Conservation (phyloP, 352 stramenopile genomes). For the Pythium sukuiense region DNA sequence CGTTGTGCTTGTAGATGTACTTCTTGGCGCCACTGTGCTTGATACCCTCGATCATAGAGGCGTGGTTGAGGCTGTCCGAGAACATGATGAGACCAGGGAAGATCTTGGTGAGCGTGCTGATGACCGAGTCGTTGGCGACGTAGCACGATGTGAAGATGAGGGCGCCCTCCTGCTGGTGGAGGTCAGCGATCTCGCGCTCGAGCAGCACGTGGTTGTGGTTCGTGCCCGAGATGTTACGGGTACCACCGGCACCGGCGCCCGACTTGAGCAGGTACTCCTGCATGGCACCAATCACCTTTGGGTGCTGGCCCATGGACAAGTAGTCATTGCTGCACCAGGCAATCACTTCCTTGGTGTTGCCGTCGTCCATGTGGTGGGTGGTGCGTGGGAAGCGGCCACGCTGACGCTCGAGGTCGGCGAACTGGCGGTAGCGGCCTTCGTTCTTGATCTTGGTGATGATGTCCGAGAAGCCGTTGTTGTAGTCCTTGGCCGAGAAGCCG, state of each 20-base stretch:
- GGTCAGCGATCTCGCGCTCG: constrained; percentile 78
- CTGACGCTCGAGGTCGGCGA: constrained; percentile 87
- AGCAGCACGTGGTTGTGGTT: constrained; percentile 91
- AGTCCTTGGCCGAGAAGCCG: constrained; percentile 56
- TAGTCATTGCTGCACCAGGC: constrained; percentile 92
- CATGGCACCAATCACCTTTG: constrained; percentile 84
- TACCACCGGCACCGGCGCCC: constrained; percentile 80
- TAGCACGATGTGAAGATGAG: constrained; percentile 91
- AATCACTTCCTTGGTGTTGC: constrained; percentile 81
- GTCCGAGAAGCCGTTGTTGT: constrained; percentile 70
- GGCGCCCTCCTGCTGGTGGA: constrained; percentile 85
- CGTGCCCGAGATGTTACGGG: constrained; percentile 90
- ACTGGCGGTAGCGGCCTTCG: constrained; percentile 87
- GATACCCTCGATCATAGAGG: constrained; percentile 88
- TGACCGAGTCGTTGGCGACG: constrained; percentile 90
- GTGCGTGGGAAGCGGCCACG: constrained; percentile 80
- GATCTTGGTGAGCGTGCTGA: constrained; percentile 88
- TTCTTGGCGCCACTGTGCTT: constrained; percentile 77
- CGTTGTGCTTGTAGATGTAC: constrained; percentile 88
- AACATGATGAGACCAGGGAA: constrained; percentile 90
- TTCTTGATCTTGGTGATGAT: constrained; percentile 84
- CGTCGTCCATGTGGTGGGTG: constrained; percentile 69
- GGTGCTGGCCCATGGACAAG: constrained; percentile 89
- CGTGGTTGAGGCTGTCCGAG: constrained; percentile 91
- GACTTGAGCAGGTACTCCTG: constrained; percentile 80